Evolutionary conservation across 805 yeast species (phyloP).

Genomic region (Jamesozyma jinghongensis): DNA sequence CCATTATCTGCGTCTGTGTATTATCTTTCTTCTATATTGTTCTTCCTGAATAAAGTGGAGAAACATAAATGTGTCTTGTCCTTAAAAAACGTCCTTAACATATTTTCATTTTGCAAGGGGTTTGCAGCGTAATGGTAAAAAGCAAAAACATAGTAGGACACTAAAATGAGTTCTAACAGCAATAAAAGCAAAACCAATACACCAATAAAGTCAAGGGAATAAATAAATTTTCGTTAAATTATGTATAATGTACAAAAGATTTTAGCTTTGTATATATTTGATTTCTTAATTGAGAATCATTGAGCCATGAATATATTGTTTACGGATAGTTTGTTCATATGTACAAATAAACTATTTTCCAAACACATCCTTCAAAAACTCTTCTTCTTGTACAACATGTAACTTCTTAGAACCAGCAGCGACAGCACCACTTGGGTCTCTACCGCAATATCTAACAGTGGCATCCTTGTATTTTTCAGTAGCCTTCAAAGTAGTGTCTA

Average conservation of each 20-base stretch:
- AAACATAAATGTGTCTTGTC: no score
- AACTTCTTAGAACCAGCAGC: conserved; percentile 93
- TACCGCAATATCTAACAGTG: conserved; percentile 79
- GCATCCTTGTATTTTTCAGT: conserved; percentile 56
- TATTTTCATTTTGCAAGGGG: no score
- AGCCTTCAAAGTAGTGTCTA: conserved; percentile 65
- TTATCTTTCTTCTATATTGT: neutral
- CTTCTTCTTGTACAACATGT: conserved; percentile 83
- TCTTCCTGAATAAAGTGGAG: neutral
- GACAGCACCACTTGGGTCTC: conserved; percentile 96
- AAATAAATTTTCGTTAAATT: no score
- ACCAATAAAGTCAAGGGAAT: neutral
- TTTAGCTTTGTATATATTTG: no score
- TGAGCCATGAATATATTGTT: no score
- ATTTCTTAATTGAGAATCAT: neutral
- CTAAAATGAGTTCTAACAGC: no score
- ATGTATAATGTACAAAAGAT: no score
- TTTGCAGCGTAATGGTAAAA: no score
- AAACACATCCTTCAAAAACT: conserved; percentile 74
- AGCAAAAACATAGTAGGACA: no score
- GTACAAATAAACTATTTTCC: conserved; percentile 2
- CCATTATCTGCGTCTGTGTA: neutral
- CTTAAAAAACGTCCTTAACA: no score
- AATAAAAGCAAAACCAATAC: no score
- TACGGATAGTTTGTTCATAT: no score